Conservation (phyloP, 345 rosid genomes). For the Eucalyptus urophylla region DNA sequence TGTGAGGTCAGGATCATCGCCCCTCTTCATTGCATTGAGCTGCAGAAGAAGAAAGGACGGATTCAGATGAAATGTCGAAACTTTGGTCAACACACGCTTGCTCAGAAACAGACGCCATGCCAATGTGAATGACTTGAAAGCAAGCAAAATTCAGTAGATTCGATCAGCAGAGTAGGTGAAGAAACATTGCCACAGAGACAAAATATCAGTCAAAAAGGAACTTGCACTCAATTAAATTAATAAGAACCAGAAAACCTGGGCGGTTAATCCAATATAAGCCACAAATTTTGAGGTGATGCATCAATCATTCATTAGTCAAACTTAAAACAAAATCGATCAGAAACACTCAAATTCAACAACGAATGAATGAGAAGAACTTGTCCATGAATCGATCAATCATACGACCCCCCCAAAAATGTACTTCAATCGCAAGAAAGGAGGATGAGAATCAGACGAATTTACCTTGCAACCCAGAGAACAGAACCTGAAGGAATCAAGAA, state of each 20-base stretch:
- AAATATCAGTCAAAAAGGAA: neutral
- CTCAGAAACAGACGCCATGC: neutral
- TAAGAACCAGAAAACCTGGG: neutral
- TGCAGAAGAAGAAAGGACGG: neutral
- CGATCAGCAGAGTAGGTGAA: neutral
- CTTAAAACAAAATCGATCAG: neutral
- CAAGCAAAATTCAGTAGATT: neutral
- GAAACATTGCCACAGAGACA: neutral
- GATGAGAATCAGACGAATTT: neutral
- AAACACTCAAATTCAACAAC: neutral
- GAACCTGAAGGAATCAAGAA: slow-evolving; percentile 87
- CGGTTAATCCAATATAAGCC: neutral
- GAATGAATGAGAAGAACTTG: neutral
- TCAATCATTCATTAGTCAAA: neutral
- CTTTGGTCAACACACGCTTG: neutral
- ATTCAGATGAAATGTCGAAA: neutral
- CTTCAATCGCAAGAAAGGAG: neutral
- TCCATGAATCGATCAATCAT: neutral
- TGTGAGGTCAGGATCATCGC: slow-evolving; percentile 48
- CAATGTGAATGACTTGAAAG: neutral
- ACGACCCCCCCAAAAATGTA: neutral
- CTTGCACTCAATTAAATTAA: neutral
- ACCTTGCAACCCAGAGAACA: slow-evolving; percentile 95
- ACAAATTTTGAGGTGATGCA: neutral
- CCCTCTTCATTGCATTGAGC: slow-evolving; percentile 73